A percentile compares a stretch with the other conserved stretches of the same genome.
phyloP scores from a whole-genome alignment of 2,329 filamentous ascomycete species.

The Pyrenophora tritici-repentis region DNA sequence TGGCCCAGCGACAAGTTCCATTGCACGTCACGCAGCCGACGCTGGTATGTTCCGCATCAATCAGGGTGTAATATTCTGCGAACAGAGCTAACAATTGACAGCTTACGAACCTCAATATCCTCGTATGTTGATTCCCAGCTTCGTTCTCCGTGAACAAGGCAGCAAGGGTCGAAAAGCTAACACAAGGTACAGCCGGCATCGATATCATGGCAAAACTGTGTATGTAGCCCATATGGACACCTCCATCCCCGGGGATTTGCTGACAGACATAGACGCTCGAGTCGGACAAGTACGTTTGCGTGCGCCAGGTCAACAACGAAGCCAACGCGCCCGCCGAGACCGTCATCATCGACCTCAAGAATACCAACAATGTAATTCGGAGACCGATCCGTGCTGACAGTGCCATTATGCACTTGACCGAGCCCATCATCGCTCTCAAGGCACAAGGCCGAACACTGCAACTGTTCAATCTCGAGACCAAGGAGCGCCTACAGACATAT shows the following conservation, averaged over 20 bases:
- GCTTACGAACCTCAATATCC: slow-evolving; percentile 56
- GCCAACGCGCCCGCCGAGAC: slow-evolving; percentile 87
- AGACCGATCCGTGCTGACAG: slow-evolving; percentile 98
- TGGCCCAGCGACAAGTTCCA: slow-evolving; percentile 83
- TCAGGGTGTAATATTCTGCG: neutral
- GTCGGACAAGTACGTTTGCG: slow-evolving; percentile 94
- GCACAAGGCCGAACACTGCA: slow-evolving; percentile 93
- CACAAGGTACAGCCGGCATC: slow-evolving; percentile 60
- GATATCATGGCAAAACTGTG: slow-evolving; percentile 87
- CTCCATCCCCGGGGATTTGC: slow-evolving; percentile 13
- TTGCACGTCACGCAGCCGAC: slow-evolving; percentile 79
- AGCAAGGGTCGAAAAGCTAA: slow-evolving; percentile 36
- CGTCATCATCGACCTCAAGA: slow-evolving; percentile 97
- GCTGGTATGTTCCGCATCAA: slow-evolving; percentile 60
- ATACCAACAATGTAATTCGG: slow-evolving; percentile 92
- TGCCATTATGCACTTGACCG: slow-evolving; percentile 98
- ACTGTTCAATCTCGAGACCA: slow-evolving; percentile 92
- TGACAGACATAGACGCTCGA: slow-evolving; percentile 77
- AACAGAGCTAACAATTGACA: slow-evolving; percentile 41
- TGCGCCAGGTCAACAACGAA: slow-evolving; percentile 84
- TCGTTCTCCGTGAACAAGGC: slow-evolving; percentile 19
- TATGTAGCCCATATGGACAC: slow-evolving; percentile 54
- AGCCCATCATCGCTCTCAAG: slow-evolving; percentile 95
- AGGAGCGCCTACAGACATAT: slow-evolving; percentile 94
- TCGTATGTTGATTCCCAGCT: slow-evolving; percentile 46